Evolutionary conservation across 2,329 filamentous ascomycete species (phyloP), one percentile per base, ranked within the genome.

Genomic region (Aspergillus brunneoviolaceus): DNA sequence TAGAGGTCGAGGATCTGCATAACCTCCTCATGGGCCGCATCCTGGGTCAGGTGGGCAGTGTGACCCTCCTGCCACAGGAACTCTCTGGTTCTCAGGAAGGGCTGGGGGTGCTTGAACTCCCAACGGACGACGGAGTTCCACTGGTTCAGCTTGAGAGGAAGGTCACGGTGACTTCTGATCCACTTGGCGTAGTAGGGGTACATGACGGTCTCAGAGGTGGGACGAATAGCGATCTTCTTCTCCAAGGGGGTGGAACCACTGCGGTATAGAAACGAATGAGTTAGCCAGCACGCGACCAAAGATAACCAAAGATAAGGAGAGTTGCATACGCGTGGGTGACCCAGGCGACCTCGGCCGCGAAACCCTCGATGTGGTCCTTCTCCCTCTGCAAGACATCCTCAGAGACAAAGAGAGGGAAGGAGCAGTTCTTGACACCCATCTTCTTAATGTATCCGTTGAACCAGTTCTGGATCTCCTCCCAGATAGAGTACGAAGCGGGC

Each of bases 61-160:
- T 97, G 95, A 25, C 93, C 93, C 80, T 99, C 95, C 77, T 99
- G 95, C 95, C 95, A 99, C 66, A 98, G 80, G 78, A 99, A 99
- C 77, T 99, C 95, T 76, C 96, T 85, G 50, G 94, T 94, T 69
- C 94, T 85, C 60, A 99, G 84, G 82, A 98, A 98, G 45, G 87
- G 87, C 74, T 88, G 86, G 35, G 87, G 85, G 76, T 96, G 92
- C 83, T 98, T 98, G 75, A 96, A 96, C 79, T 98, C 95, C 95
- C 95, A 98, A 70, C 94, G 87, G 52, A 97, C 89, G 27, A 91
- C 89, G 14, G 89, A 96, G 84, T 97, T 97, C 95, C 95, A 99
- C 79, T 99, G 95, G 81, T 98, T 98, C 67, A 98, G 84, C 72
- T 92, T 89, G 67, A 98, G 84, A 63, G 95, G 96, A 60, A 99